Conservation (phyloP, 2,329 filamentous ascomycete genomes). For the Xylariaceae sp. region DNA sequence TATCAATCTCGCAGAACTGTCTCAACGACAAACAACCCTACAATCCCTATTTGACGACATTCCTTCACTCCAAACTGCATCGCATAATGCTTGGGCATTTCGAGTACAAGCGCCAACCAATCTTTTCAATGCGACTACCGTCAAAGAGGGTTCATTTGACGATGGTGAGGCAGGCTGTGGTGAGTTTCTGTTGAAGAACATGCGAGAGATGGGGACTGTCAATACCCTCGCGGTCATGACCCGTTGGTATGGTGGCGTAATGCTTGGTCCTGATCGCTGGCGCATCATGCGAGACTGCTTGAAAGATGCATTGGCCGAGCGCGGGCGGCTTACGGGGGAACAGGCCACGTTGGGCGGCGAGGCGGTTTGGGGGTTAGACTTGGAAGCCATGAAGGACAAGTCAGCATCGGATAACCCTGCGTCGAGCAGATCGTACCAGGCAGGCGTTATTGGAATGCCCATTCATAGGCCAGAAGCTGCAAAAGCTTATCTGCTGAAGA, state of each 20-base stretch:
- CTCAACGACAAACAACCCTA: constrained; percentile 39
- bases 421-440: constrained; percentile 25
- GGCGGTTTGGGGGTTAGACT: constrained; percentile 57
- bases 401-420: constrained; percentile 24
- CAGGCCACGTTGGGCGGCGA: constrained; percentile 42
- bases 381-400: constrained; percentile 44
- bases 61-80: constrained; percentile 47
- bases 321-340: constrained; percentile 38
- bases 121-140: constrained; percentile 29
- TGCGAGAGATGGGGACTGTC: constrained; percentile 46
- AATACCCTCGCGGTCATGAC: constrained; percentile 56
- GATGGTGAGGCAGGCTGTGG: constrained; percentile 60
- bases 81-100: constrained; percentile 57
- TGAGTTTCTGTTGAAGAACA: constrained; percentile 48
- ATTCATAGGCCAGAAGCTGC: constrained; percentile 72
- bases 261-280: constrained; percentile 60
- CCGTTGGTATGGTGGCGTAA: constrained; percentile 58
- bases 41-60: constrained; percentile 44
- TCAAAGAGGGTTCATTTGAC: constrained; percentile 50
- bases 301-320: constrained; percentile 49
- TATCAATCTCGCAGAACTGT: constrained; percentile 32
- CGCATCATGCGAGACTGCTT: constrained; percentile 56
- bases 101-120: constrained; percentile 32
- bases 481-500: constrained; percentile 51
- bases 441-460: constrained; percentile 52